Evolutionary conservation across 2,329 filamentous ascomycete genomes (phyloP).

Genomic region (Cladorrhinum sp.): DNA sequence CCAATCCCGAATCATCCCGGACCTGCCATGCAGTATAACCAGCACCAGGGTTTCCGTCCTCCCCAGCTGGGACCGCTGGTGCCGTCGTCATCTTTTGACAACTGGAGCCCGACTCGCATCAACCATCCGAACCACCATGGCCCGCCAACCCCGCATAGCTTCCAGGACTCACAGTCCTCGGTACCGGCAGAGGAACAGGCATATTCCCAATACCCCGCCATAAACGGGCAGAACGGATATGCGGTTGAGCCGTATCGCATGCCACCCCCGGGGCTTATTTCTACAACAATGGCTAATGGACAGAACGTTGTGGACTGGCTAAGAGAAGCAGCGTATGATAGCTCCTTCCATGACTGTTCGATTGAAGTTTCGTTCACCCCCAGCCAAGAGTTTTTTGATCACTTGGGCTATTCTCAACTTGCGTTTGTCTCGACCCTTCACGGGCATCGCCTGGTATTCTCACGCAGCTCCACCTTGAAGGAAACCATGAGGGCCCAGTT

Average conservation of each 20-base stretch:
- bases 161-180: conserved; percentile 60
- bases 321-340: conserved; percentile 15
- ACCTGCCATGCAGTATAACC: not conserved
- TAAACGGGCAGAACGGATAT: conserved; percentile 22
- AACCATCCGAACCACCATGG: conserved; percentile 43
- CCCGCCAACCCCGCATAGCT: conserved; percentile 58
- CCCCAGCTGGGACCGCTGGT: conserved; percentile 16
- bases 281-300: conserved; percentile 17
- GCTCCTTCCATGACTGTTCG: conserved; percentile 42
- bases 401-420: conserved; percentile 19
- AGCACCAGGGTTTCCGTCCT: not conserved
- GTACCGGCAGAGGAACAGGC: conserved; percentile 40
- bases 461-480: conserved; percentile 46
- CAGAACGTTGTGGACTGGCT: conserved; percentile 23
- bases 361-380: conserved; percentile 44
- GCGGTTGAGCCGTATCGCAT: conserved; percentile 14
- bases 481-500: conserved; percentile 32
- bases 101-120: conserved; percentile 39
- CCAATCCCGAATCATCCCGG: not conserved
- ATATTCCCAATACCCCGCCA: conserved; percentile 35
- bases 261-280: conserved; percentile 3
- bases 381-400: conserved; percentile 19
- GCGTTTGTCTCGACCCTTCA: conserved; percentile 39
- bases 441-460: conserved; percentile 55
- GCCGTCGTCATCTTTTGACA: conserved; percentile 31